Percentiles rank a stretch among this genome's conserved stretches.
These are phyloP conservation scores for Nephelium lappaceum DNA, from an alignment of 345 rosid species.

Conservation along the genomic window DNA sequence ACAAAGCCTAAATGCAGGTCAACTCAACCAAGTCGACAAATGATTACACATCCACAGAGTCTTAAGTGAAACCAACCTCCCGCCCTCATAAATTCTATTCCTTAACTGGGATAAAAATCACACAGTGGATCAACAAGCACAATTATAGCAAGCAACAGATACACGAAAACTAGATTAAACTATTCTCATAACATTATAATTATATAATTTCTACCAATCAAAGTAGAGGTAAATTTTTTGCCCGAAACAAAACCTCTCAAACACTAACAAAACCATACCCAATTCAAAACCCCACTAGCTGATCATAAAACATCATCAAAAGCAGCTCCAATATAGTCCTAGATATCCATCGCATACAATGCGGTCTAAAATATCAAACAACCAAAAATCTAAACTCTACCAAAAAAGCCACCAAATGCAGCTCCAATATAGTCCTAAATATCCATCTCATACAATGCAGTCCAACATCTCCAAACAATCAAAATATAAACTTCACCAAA, in stretches of 20 bases:
- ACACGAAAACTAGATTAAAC: not conserved
- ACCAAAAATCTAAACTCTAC: not conserved
- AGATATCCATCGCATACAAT: not conserved
- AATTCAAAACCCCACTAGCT: not conserved
- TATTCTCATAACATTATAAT: not conserved
- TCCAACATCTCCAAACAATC: not conserved
- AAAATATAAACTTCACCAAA: not conserved
- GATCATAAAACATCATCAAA: not conserved
- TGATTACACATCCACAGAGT: too few species aligned
- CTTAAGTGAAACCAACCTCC: too few species aligned
- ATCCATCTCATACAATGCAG: not conserved
- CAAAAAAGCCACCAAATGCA: not conserved
- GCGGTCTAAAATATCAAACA: not conserved
- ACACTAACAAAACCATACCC: not conserved
- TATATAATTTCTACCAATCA: not conserved
- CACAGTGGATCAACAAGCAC: not conserved
- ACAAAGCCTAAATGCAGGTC: too few species aligned
- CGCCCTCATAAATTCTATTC: too few species aligned
- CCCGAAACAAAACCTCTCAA: not conserved
- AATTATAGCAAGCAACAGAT: not conserved
- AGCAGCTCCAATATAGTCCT: not conserved
- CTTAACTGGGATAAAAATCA: too few species aligned
- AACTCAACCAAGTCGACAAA: too few species aligned
- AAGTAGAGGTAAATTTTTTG: not conserved
- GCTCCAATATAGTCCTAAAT: not conserved